These are phyloP conservation scores for Colletotrichum sublineola DNA, from an alignment of 2,329 filamentous ascomycete species.

Conservation along the genomic window DNA sequence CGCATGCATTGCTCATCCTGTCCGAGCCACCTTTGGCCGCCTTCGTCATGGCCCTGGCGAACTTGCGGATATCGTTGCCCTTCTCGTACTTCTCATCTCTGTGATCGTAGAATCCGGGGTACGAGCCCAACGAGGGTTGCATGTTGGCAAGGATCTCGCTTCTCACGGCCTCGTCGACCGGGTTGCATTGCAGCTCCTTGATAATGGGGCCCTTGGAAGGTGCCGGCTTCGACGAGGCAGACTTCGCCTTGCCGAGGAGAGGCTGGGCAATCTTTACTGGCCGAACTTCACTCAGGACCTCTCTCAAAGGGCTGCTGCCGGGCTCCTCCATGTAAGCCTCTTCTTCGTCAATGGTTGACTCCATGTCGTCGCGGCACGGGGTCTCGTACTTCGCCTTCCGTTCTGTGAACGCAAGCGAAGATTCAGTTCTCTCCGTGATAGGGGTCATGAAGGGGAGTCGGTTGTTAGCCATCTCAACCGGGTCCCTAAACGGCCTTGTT, in stretches of 20 bases:
- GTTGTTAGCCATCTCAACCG: conserved; percentile 85
- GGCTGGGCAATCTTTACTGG: conserved; percentile 66
- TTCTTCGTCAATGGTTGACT: conserved; percentile 48
- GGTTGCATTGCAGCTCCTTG: conserved; percentile 87
- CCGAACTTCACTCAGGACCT: conserved; percentile 68
- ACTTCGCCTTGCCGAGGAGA: conserved; percentile 60
- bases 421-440: conserved; percentile 95
- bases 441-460: conserved; percentile 98
- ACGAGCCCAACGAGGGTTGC: conserved; percentile 79
- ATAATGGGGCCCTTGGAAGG: conserved; percentile 79
- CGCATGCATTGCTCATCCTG: conserved; percentile 69
- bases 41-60: conserved; percentile 75
- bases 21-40: conserved; percentile 70
- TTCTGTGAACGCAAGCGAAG: conserved; percentile 70
- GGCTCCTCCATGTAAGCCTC: conserved; percentile 50
- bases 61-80: conserved; percentile 84
- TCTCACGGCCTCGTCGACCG: conserved; percentile 82
- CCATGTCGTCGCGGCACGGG: conserved; percentile 47
- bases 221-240: conserved; percentile 55
- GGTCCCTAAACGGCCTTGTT: conserved; percentile 83
- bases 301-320: conserved; percentile 82
- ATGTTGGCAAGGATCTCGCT: conserved; percentile 80
- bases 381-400: conserved; percentile 42
- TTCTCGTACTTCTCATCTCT: conserved; percentile 73
- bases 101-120: conserved; percentile 85